These are phyloP conservation scores for Vaccinium darrowii DNA, from an alignment of 148 eudicot species.

Conservation along the genomic window DNA sequence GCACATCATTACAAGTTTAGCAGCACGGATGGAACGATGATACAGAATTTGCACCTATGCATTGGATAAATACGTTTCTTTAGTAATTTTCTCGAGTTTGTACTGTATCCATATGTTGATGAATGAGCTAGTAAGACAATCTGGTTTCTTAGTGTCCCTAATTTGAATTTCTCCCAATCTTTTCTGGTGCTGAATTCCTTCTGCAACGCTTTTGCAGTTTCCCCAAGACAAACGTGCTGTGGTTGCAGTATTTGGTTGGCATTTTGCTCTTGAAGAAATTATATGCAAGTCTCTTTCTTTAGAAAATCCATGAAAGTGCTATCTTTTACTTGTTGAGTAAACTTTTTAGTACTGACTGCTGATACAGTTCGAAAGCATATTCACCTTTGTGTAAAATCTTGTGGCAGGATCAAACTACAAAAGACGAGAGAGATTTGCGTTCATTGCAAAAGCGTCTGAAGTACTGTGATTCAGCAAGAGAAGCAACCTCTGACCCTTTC, in stretches of 20 bases:
- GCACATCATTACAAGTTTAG: neutral
- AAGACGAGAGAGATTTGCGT: slow-evolving; percentile 73
- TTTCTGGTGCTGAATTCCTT: slow-evolving; percentile 12
- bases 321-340: neutral
- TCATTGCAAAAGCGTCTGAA: slow-evolving; percentile 77
- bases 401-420: slow-evolving; percentile 63
- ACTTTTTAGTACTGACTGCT: neutral
- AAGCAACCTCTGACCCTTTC: slow-evolving; percentile 66
- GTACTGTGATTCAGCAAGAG: slow-evolving; percentile 65
- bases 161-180: neutral
- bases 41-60: slow-evolving; percentile 1
- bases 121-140: neutral
- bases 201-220: slow-evolving; percentile 52
- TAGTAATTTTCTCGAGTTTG: neutral
- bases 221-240: slow-evolving; percentile 89
- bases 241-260: slow-evolving; percentile 92
- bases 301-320: neutral
- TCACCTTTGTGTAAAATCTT: neutral
- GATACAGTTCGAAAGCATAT: neutral
- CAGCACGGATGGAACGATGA: neutral
- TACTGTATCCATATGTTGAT: neutral
- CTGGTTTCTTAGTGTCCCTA: neutral
- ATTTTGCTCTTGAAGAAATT: slow-evolving; percentile 71
- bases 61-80: neutral
- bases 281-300: slow-evolving; percentile 51